Conservation (phyloP, 164 flowering plant species). For the Magnolia sinica region DNA sequence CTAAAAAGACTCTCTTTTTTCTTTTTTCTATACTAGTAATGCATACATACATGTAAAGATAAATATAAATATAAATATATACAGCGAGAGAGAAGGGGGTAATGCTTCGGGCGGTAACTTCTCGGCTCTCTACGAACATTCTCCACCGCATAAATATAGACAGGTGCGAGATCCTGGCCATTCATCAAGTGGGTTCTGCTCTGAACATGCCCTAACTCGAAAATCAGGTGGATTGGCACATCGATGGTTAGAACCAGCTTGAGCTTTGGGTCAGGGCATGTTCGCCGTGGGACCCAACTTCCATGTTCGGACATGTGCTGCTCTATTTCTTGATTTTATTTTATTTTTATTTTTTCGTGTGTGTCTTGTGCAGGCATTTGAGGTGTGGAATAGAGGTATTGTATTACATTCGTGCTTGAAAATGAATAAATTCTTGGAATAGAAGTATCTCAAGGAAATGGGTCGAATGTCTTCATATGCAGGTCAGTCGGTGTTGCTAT, state of each 20-base stretch:
- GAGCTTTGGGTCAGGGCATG: too few species aligned
- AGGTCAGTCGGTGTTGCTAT: conserved; percentile 18
- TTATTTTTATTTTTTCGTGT: too few species aligned
- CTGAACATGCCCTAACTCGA: neutral
- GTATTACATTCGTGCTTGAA: too few species aligned
- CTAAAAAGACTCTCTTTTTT: too few species aligned
- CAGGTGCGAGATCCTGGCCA: too few species aligned
- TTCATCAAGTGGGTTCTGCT: too few species aligned
- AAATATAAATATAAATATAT: too few species aligned
- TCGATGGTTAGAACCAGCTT: neutral
- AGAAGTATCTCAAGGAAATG: neutral
- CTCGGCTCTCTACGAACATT: conserved; percentile 3
- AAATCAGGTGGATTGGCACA: neutral
- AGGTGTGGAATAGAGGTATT: neutral
- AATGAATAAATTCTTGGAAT: too few species aligned
- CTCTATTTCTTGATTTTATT: neutral
- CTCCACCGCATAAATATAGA: neutral
- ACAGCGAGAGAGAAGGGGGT: neutral
- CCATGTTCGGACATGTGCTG: too few species aligned
- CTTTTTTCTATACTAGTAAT: too few species aligned
- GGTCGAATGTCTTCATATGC: neutral
- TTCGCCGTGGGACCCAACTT: neutral
- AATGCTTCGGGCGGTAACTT: conserved; percentile 7
- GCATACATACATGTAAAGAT: too few species aligned
- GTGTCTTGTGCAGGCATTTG: neutral